Conservation (phyloP, 306 rosid genomes). For the Erythrophleum fordii region DNA sequence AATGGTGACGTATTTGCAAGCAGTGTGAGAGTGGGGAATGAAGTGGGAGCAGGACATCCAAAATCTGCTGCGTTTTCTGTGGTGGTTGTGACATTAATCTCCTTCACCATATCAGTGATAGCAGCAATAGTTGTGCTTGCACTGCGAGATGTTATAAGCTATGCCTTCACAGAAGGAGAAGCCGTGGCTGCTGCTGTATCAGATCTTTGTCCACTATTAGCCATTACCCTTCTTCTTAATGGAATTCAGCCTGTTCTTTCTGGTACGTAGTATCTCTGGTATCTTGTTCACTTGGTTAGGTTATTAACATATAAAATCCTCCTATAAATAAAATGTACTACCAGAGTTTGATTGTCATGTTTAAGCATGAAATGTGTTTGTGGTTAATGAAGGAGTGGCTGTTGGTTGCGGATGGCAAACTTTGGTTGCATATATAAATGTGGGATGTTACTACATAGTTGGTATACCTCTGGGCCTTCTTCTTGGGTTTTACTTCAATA, state of each 20-base stretch:
- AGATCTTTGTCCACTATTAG: not conserved
- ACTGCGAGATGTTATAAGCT: not conserved
- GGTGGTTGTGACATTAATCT: conserved; percentile 30
- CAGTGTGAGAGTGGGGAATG: conserved; percentile 70
- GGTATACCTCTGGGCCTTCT: not conserved
- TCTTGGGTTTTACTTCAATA: conserved; percentile 2
- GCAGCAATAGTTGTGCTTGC: not conserved
- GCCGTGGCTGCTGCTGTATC: conserved; percentile 8
- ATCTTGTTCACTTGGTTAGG: no score
- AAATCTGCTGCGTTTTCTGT: conserved; percentile 57
- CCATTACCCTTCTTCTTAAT: not conserved
- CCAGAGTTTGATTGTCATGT: no score
- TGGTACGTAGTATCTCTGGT: not conserved
- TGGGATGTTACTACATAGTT: conserved; percentile 7
- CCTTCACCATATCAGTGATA: not conserved
- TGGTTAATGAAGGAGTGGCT: conserved; percentile 7
- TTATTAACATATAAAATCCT: no score
- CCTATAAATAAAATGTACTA: no score
- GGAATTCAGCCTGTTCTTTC: conserved; percentile 22
- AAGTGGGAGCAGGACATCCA: conserved; percentile 62
- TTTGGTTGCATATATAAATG: conserved; percentile 10
- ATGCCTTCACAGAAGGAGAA: conserved; percentile 16
- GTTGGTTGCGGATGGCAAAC: conserved; percentile 27
- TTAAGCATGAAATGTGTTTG: not conserved
- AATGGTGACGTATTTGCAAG: not conserved